These are phyloP conservation scores for Podospora fimiseda DNA, from an alignment of 495 filamentous ascomycete species.

Conservation along the genomic window DNA sequence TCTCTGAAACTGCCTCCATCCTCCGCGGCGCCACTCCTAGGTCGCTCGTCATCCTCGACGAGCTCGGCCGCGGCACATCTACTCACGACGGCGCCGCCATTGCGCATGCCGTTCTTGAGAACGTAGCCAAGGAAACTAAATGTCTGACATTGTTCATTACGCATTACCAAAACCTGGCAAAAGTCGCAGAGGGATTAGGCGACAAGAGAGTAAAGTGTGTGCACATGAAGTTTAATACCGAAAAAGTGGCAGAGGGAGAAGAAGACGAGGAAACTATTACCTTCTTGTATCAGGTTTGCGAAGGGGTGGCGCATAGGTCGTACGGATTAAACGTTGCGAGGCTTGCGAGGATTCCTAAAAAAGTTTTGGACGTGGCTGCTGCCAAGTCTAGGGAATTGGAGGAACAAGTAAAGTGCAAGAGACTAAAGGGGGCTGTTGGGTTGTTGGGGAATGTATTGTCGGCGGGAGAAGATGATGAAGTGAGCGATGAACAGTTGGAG, in stretches of 20 bases:
- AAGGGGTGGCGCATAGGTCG: constrained; percentile 84
- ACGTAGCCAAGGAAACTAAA: constrained; percentile 65
- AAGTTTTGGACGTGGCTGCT: constrained; percentile 70
- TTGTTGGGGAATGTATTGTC: constrained; percentile 41
- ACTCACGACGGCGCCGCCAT: constrained; percentile 97
- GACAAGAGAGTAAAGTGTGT: constrained; percentile 61
- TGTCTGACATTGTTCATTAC: constrained; percentile 92
- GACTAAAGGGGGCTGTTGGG: constrained; percentile 40
- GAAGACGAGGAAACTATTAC: constrained; percentile 56
- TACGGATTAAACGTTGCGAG: constrained; percentile 93
- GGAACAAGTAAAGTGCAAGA: constrained; percentile 57
- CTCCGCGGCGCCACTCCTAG: constrained; percentile 77
- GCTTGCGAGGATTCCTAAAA: constrained; percentile 71
- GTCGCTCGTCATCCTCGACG: constrained; percentile 86
- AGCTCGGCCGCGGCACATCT: constrained; percentile 84
- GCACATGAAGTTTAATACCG: constrained; percentile 65
- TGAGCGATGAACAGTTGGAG: constrained; percentile 34
- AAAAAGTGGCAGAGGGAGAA: constrained; percentile 20
- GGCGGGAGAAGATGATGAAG: constrained; percentile 1
- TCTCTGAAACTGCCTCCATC: constrained; percentile 86
- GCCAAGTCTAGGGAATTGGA: constrained; percentile 78
- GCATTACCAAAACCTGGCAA: constrained; percentile 83
- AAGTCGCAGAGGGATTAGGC: constrained; percentile 60
- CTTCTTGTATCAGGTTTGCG: constrained; percentile 75
- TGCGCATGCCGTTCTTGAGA: constrained; percentile 81